These are phyloP conservation scores for Penicillium sp. DNA, from an alignment of 2,329 filamentous ascomycete species.

Conservation along the genomic window DNA sequence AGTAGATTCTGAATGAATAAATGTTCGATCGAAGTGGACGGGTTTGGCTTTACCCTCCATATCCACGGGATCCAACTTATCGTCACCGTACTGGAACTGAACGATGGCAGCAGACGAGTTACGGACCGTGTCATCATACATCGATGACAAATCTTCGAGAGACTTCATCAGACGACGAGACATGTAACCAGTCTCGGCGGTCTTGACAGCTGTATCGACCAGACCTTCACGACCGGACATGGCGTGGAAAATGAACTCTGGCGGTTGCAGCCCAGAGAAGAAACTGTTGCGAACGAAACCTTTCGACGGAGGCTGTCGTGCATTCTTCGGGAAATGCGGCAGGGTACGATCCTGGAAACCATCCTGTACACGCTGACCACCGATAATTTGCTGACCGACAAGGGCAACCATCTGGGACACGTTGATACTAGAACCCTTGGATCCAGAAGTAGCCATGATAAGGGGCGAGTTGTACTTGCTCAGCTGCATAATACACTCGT, in stretches of 20 bases:
- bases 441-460: slow-evolving; percentile 96
- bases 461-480: slow-evolving; percentile 90
- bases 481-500: slow-evolving; percentile 83
- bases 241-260: slow-evolving; percentile 96
- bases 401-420: slow-evolving; percentile 98
- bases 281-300: slow-evolving; percentile 98
- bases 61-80: slow-evolving; percentile 91
- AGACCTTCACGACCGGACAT: slow-evolving; percentile 98
- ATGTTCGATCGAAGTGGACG: slow-evolving; percentile 88
- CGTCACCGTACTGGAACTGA: slow-evolving; percentile 96
- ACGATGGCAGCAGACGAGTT: slow-evolving; percentile 86
- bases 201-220: slow-evolving; percentile 98
- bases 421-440: slow-evolving; percentile 96
- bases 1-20: slow-evolving; percentile 70
- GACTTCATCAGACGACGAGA: slow-evolving; percentile 97
- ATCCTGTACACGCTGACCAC: slow-evolving; percentile 84
- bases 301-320: slow-evolving; percentile 87
- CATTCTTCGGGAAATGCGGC: slow-evolving; percentile 92
- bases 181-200: slow-evolving; percentile 98
- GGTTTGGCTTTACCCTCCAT: slow-evolving; percentile 95
- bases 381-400: slow-evolving; percentile 97
- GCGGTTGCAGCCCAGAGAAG: slow-evolving; percentile 84
- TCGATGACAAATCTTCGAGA: slow-evolving; percentile 85
- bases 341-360: slow-evolving; percentile 94
- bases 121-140: slow-evolving; percentile 92